Base-by-base conservation (phyloP, 768 basidiomycete genomes). In the Rubroboletus satanas region DNA sequence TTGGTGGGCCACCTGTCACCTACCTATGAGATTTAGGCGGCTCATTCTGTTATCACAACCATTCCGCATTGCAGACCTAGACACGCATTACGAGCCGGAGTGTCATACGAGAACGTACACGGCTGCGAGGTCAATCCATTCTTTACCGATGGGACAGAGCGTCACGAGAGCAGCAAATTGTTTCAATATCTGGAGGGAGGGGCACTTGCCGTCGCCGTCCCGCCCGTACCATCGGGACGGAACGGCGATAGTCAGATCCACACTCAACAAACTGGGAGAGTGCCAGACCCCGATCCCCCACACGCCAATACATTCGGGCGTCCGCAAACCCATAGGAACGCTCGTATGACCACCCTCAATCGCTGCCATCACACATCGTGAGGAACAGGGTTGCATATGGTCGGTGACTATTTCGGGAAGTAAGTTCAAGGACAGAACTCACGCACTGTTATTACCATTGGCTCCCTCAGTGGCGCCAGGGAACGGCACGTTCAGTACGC, bases 101-200 rank as follows among this genome's bases (percentile, higher is more conserved):
- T 42, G 46, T 47, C 47, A n/a, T 15, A 35, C 18, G 31, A 31
- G 28, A 18, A 52, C 21, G 49, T 42, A 52, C 45, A 38, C 31
- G 14, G 48, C 53, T 33, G 49, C 33, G 31, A 48, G 49, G 49
- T 28, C 48, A 49, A 52, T 52, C 32, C 46, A 51, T 46, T 39
- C 43, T 18, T 54, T 52, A 46, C 61, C 47, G 54, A 52, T 36
- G 48, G 51, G 45, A 44, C 36, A 55, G 52, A 58, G 43, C 21
- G 17, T 18, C 45, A 29, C 29, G 21, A 26, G 21, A 37, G 44
- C 32, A 10, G 54, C 9, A 28, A 39, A 12, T 28, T 31, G 21
- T 51, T 42, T 29, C 33, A 41, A 43, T 51, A 36, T 35, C 31
- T 33, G 37, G 41, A 49, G 33, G 39, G 36, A 38, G 14, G 28